A percentile compares a stretch with the other conserved stretches of the same genome.
phyloP scores from a whole-genome alignment of 129 eudicot genomes.

The Smallanthus sonchifolius region DNA sequence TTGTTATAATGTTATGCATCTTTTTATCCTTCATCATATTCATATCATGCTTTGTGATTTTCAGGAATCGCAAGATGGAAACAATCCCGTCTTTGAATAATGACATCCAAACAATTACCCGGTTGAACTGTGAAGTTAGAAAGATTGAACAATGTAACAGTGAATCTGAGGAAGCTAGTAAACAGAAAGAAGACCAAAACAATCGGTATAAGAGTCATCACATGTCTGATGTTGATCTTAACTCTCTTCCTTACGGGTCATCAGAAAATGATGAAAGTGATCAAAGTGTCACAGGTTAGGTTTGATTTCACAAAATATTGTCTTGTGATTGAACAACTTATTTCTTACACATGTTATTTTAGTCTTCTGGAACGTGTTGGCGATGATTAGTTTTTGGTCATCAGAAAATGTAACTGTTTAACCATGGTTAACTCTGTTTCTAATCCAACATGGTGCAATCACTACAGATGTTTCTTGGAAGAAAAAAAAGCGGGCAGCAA shows the following conservation, averaged over 20 bases:
- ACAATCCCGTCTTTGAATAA: constrained; percentile 42
- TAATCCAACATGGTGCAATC: constrained; percentile 2
- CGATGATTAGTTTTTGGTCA: neutral
- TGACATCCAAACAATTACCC: constrained; percentile 36
- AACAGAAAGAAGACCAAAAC: constrained; percentile 24
- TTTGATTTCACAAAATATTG: constrained; percentile 17
- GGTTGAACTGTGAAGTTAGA: constrained; percentile 13
- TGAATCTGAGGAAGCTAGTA: constrained; percentile 26
- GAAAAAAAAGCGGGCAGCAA: constrained; percentile 44
- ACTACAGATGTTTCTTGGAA: constrained; percentile 34
- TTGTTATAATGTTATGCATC: constrained; percentile 2
- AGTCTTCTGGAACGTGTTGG: neutral
- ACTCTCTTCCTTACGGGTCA: constrained; percentile 33
- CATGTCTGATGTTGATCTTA: constrained; percentile 42
- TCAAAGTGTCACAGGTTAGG: constrained; percentile 50
- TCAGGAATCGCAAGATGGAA: constrained; percentile 44
- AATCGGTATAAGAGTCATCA: constrained; percentile 20
- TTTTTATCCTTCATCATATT: neutral
- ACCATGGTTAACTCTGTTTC: constrained; percentile 13
- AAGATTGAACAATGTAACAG: constrained; percentile 9
- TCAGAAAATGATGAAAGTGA: constrained; percentile 42
- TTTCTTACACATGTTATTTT: neutral
- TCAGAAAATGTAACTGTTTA: neutral
- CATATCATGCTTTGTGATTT: constrained; percentile 2
- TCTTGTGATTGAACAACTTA: neutral